Evolutionary conservation across 2,329 filamentous ascomycete species (phyloP), one percentile per base, ranked within the genome.

Genomic region (Alternaria consortialis): DNA sequence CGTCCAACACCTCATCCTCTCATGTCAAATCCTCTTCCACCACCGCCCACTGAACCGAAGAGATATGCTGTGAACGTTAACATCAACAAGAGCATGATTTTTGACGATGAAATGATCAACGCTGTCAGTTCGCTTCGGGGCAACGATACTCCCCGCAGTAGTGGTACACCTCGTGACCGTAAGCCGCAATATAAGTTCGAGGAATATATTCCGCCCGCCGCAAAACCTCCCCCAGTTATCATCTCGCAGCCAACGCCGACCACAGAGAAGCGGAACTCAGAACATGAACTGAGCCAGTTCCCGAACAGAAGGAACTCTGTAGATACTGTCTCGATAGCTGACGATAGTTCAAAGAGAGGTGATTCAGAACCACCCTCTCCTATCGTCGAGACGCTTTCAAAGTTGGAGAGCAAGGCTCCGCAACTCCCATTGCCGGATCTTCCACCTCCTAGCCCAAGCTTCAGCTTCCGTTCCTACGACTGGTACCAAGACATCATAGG

Each of bases 51-150:
- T 7, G 62, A 68, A 43, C 53, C 68, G 25, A 67, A 56, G 46
- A 55, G 60, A 13, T 72, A 71, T 48, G 67, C 70, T 3, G 58
- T 73, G 29, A 73, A 73, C 11, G 70, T 73, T 40, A 73, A 65
- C 31, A 73, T 73, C 52, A 70, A 71, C 50, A 73, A 73, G 54
- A 73, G 70, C 60, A 73, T 70, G 66, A 69, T 73, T 2, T 70
- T 73, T 31, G 70, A 73, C 29, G 69, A 73, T 25, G 58, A 67
- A 20, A 65, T 66, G 61, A 69, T 68, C 51, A 63, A 62, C n/a
- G 63, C 63, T 23, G 67, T 65, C 11, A 65, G 53, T 48, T 36
- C 62, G 25, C 27, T 63, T 32, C 65, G 55, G 46, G 48, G 58
- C 29, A 57, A 60, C 43, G 60, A 61, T 37, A 58, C 66, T 46